These are phyloP conservation scores for Fusarium sublunatum DNA, from an alignment of 2,329 filamentous ascomycete genomes.

Conservation along the genomic window DNA sequence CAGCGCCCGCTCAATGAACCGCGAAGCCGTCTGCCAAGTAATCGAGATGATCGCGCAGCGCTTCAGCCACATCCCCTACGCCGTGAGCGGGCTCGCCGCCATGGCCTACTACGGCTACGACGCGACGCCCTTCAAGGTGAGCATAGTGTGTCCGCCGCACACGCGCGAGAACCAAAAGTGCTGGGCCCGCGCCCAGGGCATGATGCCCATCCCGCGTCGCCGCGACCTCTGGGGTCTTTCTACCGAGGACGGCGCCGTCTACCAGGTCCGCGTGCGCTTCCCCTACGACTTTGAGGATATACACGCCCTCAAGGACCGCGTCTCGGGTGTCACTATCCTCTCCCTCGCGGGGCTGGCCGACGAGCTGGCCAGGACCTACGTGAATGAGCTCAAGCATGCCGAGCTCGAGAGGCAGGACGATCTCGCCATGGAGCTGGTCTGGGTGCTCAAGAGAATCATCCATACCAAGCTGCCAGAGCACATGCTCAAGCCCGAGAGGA, in stretches of 20 bases:
- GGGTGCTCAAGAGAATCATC: conserved; percentile 51
- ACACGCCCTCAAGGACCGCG: conserved; percentile 34
- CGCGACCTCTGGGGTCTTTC: conserved; percentile 54
- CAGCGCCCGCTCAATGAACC: conserved; percentile 43
- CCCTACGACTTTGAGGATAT: conserved; percentile 50
- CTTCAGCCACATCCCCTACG: conserved; percentile 59
- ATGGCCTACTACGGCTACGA: conserved; percentile 57
- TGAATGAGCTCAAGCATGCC: conserved; percentile 38
- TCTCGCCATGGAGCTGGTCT: conserved; percentile 49
- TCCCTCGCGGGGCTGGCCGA: conserved; percentile 52
- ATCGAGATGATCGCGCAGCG: conserved; percentile 54
- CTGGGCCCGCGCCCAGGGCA: conserved; percentile 56
- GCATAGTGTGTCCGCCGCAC: conserved; percentile 55
- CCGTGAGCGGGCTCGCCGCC: conserved; percentile 59
- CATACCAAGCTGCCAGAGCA: conserved; percentile 34
- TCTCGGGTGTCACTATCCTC: conserved; percentile 45
- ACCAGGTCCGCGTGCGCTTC: conserved; percentile 54
- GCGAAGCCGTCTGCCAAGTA: conserved; percentile 51
- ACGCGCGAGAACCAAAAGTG: conserved; percentile 51
- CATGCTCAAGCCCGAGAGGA: conserved; percentile 29
- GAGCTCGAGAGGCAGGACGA: conserved; percentile 25
- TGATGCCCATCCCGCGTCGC: conserved; percentile 40
- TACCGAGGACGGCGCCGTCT: conserved; percentile 46
- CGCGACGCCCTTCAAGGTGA: conserved; percentile 50
- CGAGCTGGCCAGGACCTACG: conserved; percentile 51